Evolutionary conservation across 495 filamentous ascomycete species (phyloP).

Genomic region (Hyaloscypha bicolor): DNA sequence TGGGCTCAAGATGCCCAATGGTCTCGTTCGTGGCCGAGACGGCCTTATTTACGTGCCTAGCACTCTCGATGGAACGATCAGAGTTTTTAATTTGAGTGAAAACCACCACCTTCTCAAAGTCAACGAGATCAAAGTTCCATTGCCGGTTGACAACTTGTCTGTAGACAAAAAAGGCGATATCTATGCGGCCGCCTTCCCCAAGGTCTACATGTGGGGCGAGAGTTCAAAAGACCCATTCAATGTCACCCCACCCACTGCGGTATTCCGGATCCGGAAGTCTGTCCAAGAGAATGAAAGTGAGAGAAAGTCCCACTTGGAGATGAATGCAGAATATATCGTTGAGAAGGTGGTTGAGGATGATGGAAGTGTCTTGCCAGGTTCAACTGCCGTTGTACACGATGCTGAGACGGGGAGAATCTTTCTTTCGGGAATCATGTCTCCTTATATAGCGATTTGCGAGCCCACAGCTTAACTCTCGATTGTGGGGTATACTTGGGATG

Average conservation of each 20-base stretch:
- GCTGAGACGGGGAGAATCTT: slow-evolving; percentile 31
- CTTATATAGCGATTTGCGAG: slow-evolving; percentile 31
- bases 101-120: slow-evolving; percentile 29
- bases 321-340: slow-evolving; percentile 24
- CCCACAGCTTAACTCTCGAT: background rate
- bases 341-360: slow-evolving; percentile 38
- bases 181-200: slow-evolving; percentile 37
- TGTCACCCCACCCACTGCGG: slow-evolving; percentile 12
- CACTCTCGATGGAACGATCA: slow-evolving; percentile 28
- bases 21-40: slow-evolving; percentile 35
- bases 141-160: slow-evolving; percentile 43
- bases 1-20: slow-evolving; percentile 38
- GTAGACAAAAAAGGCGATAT: slow-evolving; percentile 42
- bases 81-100: slow-evolving; percentile 33
- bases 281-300: slow-evolving; percentile 9
- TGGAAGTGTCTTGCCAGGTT: slow-evolving; percentile 29
- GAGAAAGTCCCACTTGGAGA: slow-evolving; percentile 2
- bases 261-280: slow-evolving; percentile 26
- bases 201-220: slow-evolving; percentile 17
- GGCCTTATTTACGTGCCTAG: slow-evolving; percentile 40
- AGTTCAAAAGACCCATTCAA: slow-evolving; percentile 17
- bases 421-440: slow-evolving; percentile 24
- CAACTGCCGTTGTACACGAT: slow-evolving; percentile 33
- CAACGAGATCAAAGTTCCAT: slow-evolving; percentile 32
- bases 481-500: no score